Base-by-base conservation (phyloP, 306 rosid species). In the Hylodesmum podocarpum region DNA sequence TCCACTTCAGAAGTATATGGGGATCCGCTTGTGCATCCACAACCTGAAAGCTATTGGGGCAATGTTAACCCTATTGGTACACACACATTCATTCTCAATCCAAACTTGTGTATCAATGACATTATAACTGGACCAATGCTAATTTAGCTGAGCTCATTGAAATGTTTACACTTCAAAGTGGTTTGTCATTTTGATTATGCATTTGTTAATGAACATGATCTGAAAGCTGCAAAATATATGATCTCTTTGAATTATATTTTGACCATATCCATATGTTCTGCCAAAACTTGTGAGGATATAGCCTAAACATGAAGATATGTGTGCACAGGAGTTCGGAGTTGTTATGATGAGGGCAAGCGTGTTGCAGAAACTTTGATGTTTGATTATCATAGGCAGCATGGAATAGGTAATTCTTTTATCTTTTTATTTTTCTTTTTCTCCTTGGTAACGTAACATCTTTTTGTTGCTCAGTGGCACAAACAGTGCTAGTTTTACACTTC, bases 341-440 rank as follows among this genome's bases (percentile, higher is more conserved):
- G 98, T 86, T 93, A 91, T 78, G 98, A 93, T 80, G 98, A 93
- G 88, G 98, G 98, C 54, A 93, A 93, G 86, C 93, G 98, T 57
- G 98, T 93, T 58, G 98, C 98, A 8, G 98, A 93, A 84, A 93
- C 98, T 70, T 85, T 93, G 91, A 91, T 93, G 98, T 93, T 91
- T 81, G 98, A 91, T 75, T 93, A 93, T 80, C 98, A 93, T 59
- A 88, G 98, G 82, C 98, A 93, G 77, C 98, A 93, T 66, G 98
- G 98, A 75, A 83, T 91, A 5, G 97, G 96, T 93, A 82, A 81
- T 40, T 46, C 29, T 57, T 51, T 66, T 50, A 49, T 66, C 14
- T 53, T 13, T 67, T 19, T 69, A 2, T 3, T 14, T 36, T 21
- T 21, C 5, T 24, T 9, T 27, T 29, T 28, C 31, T 22, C 22